Evolutionary conservation across 2,329 filamentous ascomycete species (phyloP).

Genomic region (Microcyclospora pomicola): DNA sequence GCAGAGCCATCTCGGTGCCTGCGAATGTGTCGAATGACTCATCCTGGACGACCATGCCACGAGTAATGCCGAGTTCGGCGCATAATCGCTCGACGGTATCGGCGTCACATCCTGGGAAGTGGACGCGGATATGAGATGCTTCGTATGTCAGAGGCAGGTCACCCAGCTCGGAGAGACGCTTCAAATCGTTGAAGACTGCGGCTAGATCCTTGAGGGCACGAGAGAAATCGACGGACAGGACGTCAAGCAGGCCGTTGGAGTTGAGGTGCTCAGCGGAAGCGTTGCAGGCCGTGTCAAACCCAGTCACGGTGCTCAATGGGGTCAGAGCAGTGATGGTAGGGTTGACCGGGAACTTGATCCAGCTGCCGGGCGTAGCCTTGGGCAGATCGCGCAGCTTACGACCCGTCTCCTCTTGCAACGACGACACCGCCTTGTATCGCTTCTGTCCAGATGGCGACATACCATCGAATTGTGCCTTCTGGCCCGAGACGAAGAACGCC

Average conservation of each 20-base stretch:
- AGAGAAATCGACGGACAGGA: constrained; percentile 77
- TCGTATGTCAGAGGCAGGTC: constrained; percentile 71
- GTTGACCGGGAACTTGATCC: constrained; percentile 74
- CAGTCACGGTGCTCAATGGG: constrained; percentile 48
- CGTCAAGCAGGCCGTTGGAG: constrained; percentile 69
- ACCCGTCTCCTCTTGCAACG: constrained; percentile 57
- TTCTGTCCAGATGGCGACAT: constrained; percentile 59
- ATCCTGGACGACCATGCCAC: constrained; percentile 70
- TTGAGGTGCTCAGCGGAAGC: constrained; percentile 50
- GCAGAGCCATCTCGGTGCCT: constrained; percentile 60
- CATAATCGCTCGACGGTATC: constrained; percentile 71
- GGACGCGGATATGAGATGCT: constrained; percentile 56
- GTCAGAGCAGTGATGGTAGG: constrained; percentile 83
- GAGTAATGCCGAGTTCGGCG: constrained; percentile 69
- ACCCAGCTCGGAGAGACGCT: constrained; percentile 60
- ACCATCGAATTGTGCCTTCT: constrained; percentile 79
- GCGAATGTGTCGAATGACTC: constrained; percentile 53
- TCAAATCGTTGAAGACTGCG: constrained; percentile 65
- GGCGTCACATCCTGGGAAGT: constrained; percentile 82
- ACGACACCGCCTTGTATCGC: constrained; percentile 63
- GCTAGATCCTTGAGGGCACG: constrained; percentile 74
- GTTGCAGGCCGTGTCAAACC: constrained; percentile 28
- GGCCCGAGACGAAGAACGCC: constrained; percentile 81
- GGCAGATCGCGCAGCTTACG: constrained; percentile 50
- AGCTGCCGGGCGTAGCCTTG: constrained; percentile 55